Evolutionary conservation across 1,284 basidiomycete species (phyloP).

Genomic region (Psilocybe mexicana): DNA sequence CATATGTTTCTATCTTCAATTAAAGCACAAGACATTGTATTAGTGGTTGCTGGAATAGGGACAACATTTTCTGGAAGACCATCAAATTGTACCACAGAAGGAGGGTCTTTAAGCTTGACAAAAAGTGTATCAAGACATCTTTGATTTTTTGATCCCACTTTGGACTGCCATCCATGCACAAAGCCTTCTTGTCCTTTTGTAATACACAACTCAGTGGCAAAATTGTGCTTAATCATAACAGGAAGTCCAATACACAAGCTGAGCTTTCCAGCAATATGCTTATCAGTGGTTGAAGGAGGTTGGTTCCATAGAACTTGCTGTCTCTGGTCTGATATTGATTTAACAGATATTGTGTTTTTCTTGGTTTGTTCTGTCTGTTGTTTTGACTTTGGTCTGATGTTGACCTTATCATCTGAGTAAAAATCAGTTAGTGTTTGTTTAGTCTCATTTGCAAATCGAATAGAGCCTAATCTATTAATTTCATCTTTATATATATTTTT

Average conservation of each 20-base stretch:
- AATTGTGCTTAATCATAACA: slow-evolving; percentile 26
- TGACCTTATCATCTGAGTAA: slow-evolving; percentile 5
- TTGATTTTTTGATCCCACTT: neutral
- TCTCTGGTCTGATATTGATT: slow-evolving; percentile 5
- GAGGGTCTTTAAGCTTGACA: no score
- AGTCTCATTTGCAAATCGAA: slow-evolving; percentile 16
- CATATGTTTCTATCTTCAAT: no score
- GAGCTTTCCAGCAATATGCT: slow-evolving; percentile 17
- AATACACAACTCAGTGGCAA: slow-evolving; percentile 26
- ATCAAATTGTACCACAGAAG: no score
- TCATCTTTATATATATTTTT: slow-evolving; percentile 26
- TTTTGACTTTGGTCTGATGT: no score
- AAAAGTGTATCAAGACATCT: no score
- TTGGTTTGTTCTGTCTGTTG: no score
- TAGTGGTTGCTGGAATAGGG: slow-evolving; percentile 14
- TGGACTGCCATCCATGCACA: slow-evolving; percentile 24
- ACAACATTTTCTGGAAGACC: slow-evolving; percentile 3
- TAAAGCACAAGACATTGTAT: neutral
- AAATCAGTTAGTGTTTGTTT: slow-evolving; percentile 22
- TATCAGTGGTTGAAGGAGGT: slow-evolving; percentile 13
- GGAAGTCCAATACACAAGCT: slow-evolving; percentile 23
- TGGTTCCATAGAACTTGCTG: slow-evolving; percentile 16
- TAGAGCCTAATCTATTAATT: slow-evolving; percentile 12
- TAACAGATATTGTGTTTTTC: neutral
- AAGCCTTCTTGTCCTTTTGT: slow-evolving; percentile 29